These are phyloP conservation scores for Fragilariopsis cylindrus DNA, from an alignment of 108 stramenopile species.

Conservation along the genomic window DNA sequence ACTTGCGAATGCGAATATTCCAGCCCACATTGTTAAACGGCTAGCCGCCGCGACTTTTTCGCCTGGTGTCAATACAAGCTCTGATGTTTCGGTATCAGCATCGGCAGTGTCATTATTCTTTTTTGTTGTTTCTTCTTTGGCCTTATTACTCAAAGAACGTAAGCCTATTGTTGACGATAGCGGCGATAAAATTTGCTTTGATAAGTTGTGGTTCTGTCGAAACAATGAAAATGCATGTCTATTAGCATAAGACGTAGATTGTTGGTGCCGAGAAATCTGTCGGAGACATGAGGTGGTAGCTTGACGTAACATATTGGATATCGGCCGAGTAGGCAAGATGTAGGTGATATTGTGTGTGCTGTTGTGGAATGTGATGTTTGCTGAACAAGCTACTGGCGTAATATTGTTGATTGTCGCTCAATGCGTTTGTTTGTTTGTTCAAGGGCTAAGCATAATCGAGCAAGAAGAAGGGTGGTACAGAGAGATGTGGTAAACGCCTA, in stretches of 20 bases:
- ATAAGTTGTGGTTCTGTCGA: background rate
- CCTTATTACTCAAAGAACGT: conserved; percentile 31
- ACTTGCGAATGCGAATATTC: conserved; percentile 65
- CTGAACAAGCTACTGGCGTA: too few species aligned
- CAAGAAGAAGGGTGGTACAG: too few species aligned
- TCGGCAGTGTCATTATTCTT: conserved; percentile 24
- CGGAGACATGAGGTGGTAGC: background rate
- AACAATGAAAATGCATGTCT: background rate
- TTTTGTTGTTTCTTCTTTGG: conserved; percentile 25
- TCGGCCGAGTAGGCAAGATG: too few species aligned
- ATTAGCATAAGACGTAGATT: background rate
- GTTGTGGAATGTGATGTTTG: too few species aligned
- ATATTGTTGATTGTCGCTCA: too few species aligned
- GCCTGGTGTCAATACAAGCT: conserved; percentile 87
- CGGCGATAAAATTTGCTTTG: background rate
- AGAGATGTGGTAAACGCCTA: too few species aligned
- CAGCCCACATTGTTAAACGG: conserved; percentile 79
- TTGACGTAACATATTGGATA: background rate
- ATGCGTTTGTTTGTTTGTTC: too few species aligned
- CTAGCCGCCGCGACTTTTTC: conserved; percentile 86
- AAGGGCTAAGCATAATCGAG: too few species aligned
- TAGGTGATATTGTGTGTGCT: too few species aligned
- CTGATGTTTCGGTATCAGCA: conserved; percentile 40
- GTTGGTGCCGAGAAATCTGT: conserved; percentile 8
- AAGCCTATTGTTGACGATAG: conserved; percentile 9